Percentiles rank a stretch among this genome's conserved stretches.
Evolutionary conservation across 805 yeast species (phyloP).

Genomic region (Kodamaea lidongshanica): DNA sequence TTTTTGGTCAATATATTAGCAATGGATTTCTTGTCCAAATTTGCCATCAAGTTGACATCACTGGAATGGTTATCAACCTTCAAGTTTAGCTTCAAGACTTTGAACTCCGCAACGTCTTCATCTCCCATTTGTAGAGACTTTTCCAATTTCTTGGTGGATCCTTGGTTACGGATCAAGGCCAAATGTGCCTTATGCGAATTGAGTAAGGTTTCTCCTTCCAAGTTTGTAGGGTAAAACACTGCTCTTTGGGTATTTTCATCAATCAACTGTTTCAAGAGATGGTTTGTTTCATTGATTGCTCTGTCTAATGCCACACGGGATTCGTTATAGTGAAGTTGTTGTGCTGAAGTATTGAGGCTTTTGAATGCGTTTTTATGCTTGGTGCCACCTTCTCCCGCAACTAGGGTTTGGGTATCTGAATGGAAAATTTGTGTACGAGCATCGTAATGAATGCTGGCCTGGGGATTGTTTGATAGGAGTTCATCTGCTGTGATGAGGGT

Average conservation of each 20-base stretch:
- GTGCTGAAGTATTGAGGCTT: constrained; percentile 46
- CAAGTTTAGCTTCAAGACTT: constrained; percentile 57
- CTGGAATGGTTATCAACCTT: constrained; percentile 33
- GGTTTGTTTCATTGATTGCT: constrained; percentile 49
- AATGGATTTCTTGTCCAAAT: constrained; percentile 61
- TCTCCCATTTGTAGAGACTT: constrained; percentile 13
- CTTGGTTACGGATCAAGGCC: constrained; percentile 43
- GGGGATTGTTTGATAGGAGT: constrained; percentile 6
- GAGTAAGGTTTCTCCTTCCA: constrained; percentile 30
- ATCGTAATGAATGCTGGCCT: constrained; percentile 6
- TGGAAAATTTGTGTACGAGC: constrained; percentile 2
- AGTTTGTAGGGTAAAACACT: constrained; percentile 52
- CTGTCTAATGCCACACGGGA: constrained; percentile 60
- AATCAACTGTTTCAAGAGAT: constrained; percentile 45
- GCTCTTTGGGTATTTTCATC: constrained; percentile 56
- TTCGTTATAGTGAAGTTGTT: constrained; percentile 73
- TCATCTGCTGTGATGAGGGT: constrained; percentile 9
- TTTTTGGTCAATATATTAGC: constrained; percentile 67
- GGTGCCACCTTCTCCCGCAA: constrained; percentile 6
- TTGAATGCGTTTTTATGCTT: constrained; percentile 3
- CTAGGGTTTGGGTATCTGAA: constrained; percentile 6
- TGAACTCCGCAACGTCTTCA: constrained; percentile 38
- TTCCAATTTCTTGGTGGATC: constrained; percentile 12
- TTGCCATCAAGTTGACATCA: constrained; percentile 41
- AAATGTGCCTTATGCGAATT: constrained; percentile 47